These are phyloP conservation scores for Mucor irregularis DNA, from an alignment of 371 early-diverging fungal species.

Conservation along the genomic window DNA sequence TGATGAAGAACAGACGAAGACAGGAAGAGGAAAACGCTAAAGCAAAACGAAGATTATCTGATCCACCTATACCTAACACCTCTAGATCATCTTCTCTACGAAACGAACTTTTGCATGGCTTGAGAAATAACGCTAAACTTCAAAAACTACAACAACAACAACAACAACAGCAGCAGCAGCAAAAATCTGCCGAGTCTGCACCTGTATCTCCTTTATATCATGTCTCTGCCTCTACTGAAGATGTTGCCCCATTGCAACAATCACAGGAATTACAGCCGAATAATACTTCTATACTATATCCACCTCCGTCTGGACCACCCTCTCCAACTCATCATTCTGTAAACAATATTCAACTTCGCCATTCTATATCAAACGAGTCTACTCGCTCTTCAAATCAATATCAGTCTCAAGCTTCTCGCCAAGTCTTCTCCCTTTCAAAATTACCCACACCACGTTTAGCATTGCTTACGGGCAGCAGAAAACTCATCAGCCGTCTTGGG, in stretches of 20 bases:
- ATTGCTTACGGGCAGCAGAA: conserved; percentile 25
- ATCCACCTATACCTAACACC: background rate
- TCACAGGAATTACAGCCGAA: background rate
- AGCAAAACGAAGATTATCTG: background rate
- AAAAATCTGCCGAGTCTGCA: background rate
- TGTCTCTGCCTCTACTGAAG: background rate
- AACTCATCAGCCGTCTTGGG: conserved; percentile 20
- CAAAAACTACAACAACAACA: background rate
- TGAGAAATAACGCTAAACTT: background rate
- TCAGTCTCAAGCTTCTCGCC: background rate
- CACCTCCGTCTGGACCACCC: background rate
- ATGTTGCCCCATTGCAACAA: background rate
- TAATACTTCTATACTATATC: background rate
- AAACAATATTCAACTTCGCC: background rate
- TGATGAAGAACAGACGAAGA: background rate
- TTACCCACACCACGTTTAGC: conserved; percentile 26
- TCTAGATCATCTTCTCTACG: conserved; percentile 8
- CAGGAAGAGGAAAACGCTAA: background rate
- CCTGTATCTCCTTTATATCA: conserved; percentile 1
- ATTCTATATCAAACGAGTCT: conserved; percentile 12
- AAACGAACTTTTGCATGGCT: background rate
- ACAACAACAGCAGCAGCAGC: background rate
- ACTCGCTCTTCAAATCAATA: conserved; percentile 4
- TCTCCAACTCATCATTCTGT: background rate
- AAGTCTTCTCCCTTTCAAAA: conserved; percentile 15